Evolutionary conservation across 2,329 filamentous ascomycete genomes (phyloP).

Genomic region (Neonectria punicea): DNA sequence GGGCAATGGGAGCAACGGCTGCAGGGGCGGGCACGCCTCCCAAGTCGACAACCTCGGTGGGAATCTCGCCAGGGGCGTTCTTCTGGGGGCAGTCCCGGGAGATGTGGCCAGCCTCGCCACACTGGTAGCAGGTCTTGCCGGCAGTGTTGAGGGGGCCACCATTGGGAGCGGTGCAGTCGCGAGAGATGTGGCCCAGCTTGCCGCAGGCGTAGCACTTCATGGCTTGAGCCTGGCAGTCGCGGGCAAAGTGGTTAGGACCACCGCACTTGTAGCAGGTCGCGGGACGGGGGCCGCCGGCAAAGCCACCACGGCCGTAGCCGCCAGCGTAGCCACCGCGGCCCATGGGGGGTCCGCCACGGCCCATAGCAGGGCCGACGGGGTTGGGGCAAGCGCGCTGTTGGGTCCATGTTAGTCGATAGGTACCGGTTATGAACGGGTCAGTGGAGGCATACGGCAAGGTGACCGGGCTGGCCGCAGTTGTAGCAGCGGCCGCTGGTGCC

Average conservation of each 20-base stretch:
- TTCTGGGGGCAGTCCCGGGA: slow-evolving; percentile 92
- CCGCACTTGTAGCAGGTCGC: slow-evolving; percentile 81
- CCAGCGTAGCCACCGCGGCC: slow-evolving; percentile 75
- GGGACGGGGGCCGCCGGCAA: slow-evolving; percentile 73
- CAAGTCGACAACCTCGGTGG: slow-evolving; percentile 56
- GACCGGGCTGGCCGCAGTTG: slow-evolving; percentile 92
- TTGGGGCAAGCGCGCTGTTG: slow-evolving; percentile 82
- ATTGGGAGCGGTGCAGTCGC: slow-evolving; percentile 95
- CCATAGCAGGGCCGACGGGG: slow-evolving; percentile 70
- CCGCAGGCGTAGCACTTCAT: slow-evolving; percentile 99
- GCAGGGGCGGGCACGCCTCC: slow-evolving; percentile 54
- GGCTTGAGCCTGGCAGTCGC: slow-evolving; percentile 96
- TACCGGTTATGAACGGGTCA: neutral
- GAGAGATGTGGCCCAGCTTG: slow-evolving; percentile 92
- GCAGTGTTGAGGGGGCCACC: slow-evolving; percentile 94
- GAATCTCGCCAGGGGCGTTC: slow-evolving; percentile 63
- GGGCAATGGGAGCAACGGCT: slow-evolving; percentile 58
- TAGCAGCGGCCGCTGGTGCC: slow-evolving; percentile 91
- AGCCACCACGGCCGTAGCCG: slow-evolving; percentile 78
- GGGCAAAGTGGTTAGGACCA: slow-evolving; percentile 96
- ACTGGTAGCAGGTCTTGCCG: slow-evolving; percentile 99
- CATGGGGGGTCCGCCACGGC: slow-evolving; percentile 70
- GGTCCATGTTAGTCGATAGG: slow-evolving; percentile 27
- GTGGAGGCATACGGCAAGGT: slow-evolving; percentile 78
- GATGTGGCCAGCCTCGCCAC: slow-evolving; percentile 94